Percentiles rank a stretch among this genome's conserved stretches.
Conservation (phyloP, 2,329 filamentous ascomycete genomes). For the Fusarium camptoceras region DNA sequence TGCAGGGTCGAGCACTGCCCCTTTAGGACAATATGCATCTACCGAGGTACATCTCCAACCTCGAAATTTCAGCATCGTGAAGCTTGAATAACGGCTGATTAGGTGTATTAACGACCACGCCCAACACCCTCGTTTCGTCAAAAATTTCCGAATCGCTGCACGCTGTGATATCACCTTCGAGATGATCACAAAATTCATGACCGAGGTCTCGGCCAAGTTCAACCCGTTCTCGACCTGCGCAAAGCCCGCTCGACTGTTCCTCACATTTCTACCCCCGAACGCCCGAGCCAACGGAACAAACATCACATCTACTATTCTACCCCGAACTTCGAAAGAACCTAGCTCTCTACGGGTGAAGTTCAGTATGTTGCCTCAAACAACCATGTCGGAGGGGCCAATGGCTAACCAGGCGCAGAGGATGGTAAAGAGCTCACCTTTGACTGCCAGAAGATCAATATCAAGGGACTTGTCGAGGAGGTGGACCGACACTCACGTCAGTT, state of each 20-base stretch:
- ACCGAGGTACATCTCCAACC: conserved; percentile 21
- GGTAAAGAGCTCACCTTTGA: conserved; percentile 90
- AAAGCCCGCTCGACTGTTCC: conserved; percentile 88
- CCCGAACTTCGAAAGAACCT: conserved; percentile 74
- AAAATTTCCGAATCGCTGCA: conserved; percentile 3
- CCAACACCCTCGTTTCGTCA: conserved; percentile 5
- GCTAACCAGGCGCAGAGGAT: conserved; percentile 72
- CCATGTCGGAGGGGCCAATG: conserved; percentile 28
- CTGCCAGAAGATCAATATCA: conserved; percentile 83
- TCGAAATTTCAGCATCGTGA: conserved; percentile 44
- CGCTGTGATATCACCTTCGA: conserved; percentile 45
- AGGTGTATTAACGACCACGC: conserved; percentile 21
- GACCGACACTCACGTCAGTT: conserved; percentile 88
- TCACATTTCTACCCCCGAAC: conserved; percentile 83
- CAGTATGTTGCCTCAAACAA: conserved; percentile 66
- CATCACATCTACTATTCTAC: conserved; percentile 81
- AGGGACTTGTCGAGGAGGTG: conserved; percentile 87
- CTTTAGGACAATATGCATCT: conserved; percentile 44
- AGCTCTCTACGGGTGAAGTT: conserved; percentile 84
- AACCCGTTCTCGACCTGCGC: conserved; percentile 87
- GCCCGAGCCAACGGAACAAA: conserved; percentile 79
- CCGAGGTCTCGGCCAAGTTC: conserved; percentile 86
- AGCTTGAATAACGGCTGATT: conserved; percentile 1
- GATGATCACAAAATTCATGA: conserved; percentile 90
- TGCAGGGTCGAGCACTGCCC: conserved; percentile 27